These are phyloP conservation scores for Trichocladium uniseriatum DNA, from an alignment of 495 filamentous ascomycete species.

Conservation along the genomic window DNA sequence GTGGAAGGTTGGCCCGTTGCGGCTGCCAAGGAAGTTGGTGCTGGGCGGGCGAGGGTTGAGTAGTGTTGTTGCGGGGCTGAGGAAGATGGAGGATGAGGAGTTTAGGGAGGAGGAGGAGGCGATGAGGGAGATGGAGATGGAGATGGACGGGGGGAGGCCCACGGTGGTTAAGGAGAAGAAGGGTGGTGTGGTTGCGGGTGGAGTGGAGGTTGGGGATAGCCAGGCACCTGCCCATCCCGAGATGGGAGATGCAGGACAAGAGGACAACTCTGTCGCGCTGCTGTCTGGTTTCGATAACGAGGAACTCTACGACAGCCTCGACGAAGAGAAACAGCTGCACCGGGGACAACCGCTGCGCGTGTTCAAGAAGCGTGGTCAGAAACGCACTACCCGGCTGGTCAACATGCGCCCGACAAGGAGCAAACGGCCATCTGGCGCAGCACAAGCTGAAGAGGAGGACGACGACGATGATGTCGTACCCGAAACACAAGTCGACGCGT, in stretches of 20 bases:
- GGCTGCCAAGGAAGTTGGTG: slow-evolving; percentile 52
- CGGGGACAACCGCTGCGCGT: slow-evolving; percentile 41
- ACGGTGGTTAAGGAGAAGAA: no score
- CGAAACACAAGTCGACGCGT: slow-evolving; percentile 35
- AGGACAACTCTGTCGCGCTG: slow-evolving; percentile 26
- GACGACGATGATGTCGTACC: slow-evolving; percentile 23
- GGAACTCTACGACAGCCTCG: slow-evolving; percentile 39
- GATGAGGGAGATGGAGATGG: slow-evolving; percentile 77
- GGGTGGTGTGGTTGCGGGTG: slow-evolving; percentile 23
- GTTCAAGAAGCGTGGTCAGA: slow-evolving; percentile 91
- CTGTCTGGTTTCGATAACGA: slow-evolving; percentile 57
- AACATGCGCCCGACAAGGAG: slow-evolving; percentile 52
- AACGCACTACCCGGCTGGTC: slow-evolving; percentile 71
- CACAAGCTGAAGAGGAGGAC: slow-evolving; percentile 13
- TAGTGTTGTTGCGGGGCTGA: slow-evolving; percentile 64
- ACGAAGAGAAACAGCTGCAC: slow-evolving; percentile 28
- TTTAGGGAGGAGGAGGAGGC: slow-evolving; percentile 72
- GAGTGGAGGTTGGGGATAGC: slow-evolving; percentile 36
- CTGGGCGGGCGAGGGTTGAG: slow-evolving; percentile 60
- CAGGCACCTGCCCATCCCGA: no score
- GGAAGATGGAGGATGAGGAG: slow-evolving; percentile 69
- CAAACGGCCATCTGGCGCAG: slow-evolving; percentile 28
- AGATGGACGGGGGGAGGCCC: no score
- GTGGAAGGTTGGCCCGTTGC: slow-evolving; percentile 39
- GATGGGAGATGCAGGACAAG: neutral